Percentiles rank a stretch among this genome's conserved stretches.
Evolutionary conservation across 495 filamentous ascomycete species (phyloP).

Genomic region (Ramalina peruviana): DNA sequence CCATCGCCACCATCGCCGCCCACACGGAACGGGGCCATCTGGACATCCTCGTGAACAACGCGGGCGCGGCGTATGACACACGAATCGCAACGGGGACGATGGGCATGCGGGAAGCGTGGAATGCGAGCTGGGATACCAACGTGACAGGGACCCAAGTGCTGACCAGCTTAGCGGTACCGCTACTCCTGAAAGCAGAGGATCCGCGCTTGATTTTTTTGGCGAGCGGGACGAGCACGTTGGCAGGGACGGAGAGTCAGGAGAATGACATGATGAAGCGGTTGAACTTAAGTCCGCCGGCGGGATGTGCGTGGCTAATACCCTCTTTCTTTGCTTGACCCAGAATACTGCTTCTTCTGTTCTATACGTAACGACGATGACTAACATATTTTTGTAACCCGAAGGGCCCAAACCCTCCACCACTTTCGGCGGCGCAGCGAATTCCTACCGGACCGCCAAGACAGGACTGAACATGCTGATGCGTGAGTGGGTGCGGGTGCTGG

Average conservation of each 20-base stretch:
- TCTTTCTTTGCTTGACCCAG: neutral
- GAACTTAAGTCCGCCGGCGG: constrained; percentile 26
- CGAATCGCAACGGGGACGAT: constrained; percentile 19
- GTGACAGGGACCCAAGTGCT: constrained; percentile 36
- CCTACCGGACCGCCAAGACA: constrained; percentile 42
- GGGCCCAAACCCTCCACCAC: too few relatives aligned
- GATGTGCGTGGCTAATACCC: constrained; percentile 31
- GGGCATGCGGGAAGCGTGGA: constrained; percentile 30
- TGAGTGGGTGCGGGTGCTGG: constrained; percentile 37
- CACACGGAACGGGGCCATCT: constrained; percentile 11
- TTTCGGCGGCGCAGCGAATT: constrained; percentile 21
- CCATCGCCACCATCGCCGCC: constrained; percentile 17
- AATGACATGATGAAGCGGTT: constrained; percentile 8
- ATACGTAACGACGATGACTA: too few relatives aligned
- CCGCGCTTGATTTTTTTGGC: constrained; percentile 37
- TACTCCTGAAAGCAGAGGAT: constrained; percentile 32
- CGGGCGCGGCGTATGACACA: constrained; percentile 23
- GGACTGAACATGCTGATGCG: constrained; percentile 55
- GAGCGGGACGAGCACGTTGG: constrained; percentile 32
- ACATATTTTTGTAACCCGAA: too few relatives aligned
- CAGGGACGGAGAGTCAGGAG: constrained; percentile 21
- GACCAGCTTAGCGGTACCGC: constrained; percentile 30
- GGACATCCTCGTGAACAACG: constrained; percentile 23
- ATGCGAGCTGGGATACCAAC: constrained; percentile 33
- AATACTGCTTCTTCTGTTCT: neutral